Percentiles rank a stretch among this genome's conserved stretches.
Conservation (phyloP, 768 basidiomycete species). For the Pisolithus sp. region DNA sequence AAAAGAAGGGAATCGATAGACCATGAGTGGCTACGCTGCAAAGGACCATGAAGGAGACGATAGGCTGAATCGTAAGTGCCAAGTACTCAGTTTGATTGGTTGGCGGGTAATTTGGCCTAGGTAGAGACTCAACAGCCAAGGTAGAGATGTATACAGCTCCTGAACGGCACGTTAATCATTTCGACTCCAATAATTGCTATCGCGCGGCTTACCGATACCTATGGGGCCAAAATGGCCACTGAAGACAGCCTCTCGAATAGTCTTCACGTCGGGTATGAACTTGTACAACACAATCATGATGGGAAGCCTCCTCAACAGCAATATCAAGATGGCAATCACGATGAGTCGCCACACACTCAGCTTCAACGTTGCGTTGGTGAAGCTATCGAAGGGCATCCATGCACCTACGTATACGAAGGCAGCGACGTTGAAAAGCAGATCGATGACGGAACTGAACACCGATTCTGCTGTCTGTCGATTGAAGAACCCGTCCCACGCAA, state of each 20-base stretch:
- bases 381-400: slow-evolving; percentile 90
- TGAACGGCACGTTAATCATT: slow-evolving; percentile 10
- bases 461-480: slow-evolving; percentile 92
- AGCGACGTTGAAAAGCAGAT: slow-evolving; percentile 91
- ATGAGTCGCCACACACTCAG: slow-evolving; percentile 81
- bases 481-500: slow-evolving; percentile 95
- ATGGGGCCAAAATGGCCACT: slow-evolving; percentile 94
- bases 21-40: slow-evolving; percentile 85
- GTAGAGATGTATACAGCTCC: slow-evolving; percentile 94
- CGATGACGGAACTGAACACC: slow-evolving; percentile 93
- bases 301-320: slow-evolving; percentile 79
- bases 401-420: slow-evolving; percentile 96
- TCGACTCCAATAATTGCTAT: slow-evolving; percentile 1
- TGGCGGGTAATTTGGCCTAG: slow-evolving; percentile 38
- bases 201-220: slow-evolving; percentile 49
- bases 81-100: slow-evolving; percentile 58
- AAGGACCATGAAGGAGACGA: slow-evolving; percentile 92
- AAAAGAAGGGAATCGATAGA: slow-evolving; percentile 91
- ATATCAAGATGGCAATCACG: slow-evolving; percentile 74
- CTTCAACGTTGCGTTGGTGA: slow-evolving; percentile 57
- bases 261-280: slow-evolving; percentile 97
- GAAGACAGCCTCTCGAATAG: slow-evolving; percentile 87
- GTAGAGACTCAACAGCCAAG: slow-evolving; percentile 60
- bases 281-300: slow-evolving; percentile 77
- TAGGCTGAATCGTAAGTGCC: slow-evolving; percentile 77